Percentiles rank a stretch among this genome's conserved stretches.
Evolutionary conservation across 108 stramenopile genomes (phyloP).

Genomic region (Cyclotella kingstonii): DNA sequence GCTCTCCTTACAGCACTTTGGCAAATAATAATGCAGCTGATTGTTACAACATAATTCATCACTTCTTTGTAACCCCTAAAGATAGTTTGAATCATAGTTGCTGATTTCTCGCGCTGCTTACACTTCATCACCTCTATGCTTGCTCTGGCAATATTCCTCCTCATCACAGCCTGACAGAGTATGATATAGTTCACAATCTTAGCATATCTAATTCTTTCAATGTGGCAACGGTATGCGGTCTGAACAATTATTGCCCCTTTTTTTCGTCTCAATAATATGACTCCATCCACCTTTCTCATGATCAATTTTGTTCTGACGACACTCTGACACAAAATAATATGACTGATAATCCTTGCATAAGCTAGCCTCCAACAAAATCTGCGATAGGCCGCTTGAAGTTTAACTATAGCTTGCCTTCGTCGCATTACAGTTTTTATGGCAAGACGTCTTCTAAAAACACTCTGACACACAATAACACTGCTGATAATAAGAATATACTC

Average conservation of each 20-base stretch:
- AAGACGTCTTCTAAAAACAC: conserved; percentile 10
- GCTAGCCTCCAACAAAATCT: too few relatives aligned
- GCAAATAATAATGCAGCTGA: neutral
- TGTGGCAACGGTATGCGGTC: neutral
- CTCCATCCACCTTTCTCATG: too few relatives aligned
- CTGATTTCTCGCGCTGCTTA: neutral
- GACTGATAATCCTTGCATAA: too few relatives aligned
- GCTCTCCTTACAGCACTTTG: neutral
- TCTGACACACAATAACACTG: too few relatives aligned
- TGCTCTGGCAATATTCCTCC: neutral
- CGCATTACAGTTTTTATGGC: conserved; percentile 6
- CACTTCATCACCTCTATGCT: neutral
- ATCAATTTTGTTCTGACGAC: too few relatives aligned
- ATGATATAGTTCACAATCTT: neutral
- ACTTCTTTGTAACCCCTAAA: neutral
- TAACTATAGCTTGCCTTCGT: neutral
- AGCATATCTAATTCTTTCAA: neutral
- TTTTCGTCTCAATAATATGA: neutral
- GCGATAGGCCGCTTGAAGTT: neutral
- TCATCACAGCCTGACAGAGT: neutral
- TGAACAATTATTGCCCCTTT: neutral
- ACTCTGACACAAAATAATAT: too few relatives aligned
- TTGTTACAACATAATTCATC: neutral
- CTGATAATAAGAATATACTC: too few relatives aligned
- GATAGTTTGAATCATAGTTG: neutral